phyloP scores from a whole-genome alignment of 164 flowering plant genomes.

The Santalum album region DNA sequence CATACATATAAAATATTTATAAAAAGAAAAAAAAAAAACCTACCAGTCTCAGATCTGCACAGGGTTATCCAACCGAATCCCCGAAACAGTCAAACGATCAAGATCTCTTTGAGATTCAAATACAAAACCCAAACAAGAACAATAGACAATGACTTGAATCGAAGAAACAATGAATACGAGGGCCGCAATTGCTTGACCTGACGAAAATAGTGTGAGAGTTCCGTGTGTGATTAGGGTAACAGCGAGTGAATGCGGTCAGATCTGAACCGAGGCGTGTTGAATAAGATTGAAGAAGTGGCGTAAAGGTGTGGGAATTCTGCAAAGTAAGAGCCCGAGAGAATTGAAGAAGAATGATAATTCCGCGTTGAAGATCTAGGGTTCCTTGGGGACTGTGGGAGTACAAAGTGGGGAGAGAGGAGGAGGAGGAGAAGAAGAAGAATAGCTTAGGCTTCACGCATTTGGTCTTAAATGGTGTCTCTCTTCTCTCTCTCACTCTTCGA shows the following conservation, averaged over 20 bases:
- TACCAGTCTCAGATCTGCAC: constrained; percentile 8
- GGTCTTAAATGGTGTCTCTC: constrained; percentile 25
- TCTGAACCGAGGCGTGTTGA: constrained; percentile 3
- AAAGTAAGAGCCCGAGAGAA: neutral
- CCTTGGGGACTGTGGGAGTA: neutral
- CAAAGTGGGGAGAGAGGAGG: constrained; percentile 1
- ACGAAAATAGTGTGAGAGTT: too few species aligned
- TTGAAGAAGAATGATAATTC: neutral
- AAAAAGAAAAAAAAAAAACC: constrained; percentile 1
- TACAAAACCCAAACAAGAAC: neutral
- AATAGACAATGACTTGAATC: neutral
- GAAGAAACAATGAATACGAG: too few species aligned
- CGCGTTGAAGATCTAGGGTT: constrained; percentile 20
- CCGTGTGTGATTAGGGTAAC: neutral
- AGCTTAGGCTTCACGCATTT: constrained; percentile 35
- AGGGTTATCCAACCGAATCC: neutral
- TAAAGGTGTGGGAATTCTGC: constrained; percentile 1
- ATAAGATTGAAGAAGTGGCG: neutral
- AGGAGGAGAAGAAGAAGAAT: constrained; percentile 5
- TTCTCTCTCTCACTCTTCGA: neutral
- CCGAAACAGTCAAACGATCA: neutral
- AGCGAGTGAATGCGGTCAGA: too few species aligned
- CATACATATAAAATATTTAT: neutral
- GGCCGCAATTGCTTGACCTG: too few species aligned
- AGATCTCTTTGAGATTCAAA: neutral